Base-by-base conservation (phyloP, 2,329 filamentous ascomycete species). In the Chaetomiaceae sp. region DNA sequence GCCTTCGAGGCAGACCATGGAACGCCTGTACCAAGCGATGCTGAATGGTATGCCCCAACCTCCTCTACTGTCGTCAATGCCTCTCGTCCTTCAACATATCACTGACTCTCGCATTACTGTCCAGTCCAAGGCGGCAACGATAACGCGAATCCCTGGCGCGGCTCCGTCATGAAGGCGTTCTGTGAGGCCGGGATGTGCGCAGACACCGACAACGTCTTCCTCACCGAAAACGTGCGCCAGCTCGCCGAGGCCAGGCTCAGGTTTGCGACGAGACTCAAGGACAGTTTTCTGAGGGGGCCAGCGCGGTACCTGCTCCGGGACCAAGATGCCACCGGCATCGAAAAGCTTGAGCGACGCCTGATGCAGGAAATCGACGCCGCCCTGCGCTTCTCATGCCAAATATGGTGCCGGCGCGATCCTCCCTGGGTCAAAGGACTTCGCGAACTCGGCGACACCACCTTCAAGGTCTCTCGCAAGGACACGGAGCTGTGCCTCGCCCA, bases 301-400 rank as follows among this genome's bases (percentile, higher is more conserved):
- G 51, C 51, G 11, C 47, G 53, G 4, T 55, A 52, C 11, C 20
- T 55, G 3, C 43, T 55, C 4, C 26, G 39, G 3, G 45, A 54
- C 17, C 47, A 48, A 15, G 51, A 52, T 18, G 14, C 45, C 1
- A 19, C 24, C 1, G 51, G 44, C 4, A 55, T 55, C 15, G 53
- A 51, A 3, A 41, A 33, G 14, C 42, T 55, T 0, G 53, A 55
- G 18, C 18, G 22, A 3, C 24, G 30, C 4, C 30, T 55, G 12
- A n/a, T 41, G 2, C 18, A 52, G 4, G 47, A 53, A 19, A 38
- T 55, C 17, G 51, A 55, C 29, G 18, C 38, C 1, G 51, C 53
- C 2, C 33, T 55, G 24, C 37, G 49, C 17, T 55, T 55, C 26
- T 53, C 51, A 0, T 50, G 47, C 26, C 47, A 49, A 17, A 5